Evolutionary conservation across 169 alveolate species (phyloP).

Genomic region (Besnoitia besnoiti): DNA sequence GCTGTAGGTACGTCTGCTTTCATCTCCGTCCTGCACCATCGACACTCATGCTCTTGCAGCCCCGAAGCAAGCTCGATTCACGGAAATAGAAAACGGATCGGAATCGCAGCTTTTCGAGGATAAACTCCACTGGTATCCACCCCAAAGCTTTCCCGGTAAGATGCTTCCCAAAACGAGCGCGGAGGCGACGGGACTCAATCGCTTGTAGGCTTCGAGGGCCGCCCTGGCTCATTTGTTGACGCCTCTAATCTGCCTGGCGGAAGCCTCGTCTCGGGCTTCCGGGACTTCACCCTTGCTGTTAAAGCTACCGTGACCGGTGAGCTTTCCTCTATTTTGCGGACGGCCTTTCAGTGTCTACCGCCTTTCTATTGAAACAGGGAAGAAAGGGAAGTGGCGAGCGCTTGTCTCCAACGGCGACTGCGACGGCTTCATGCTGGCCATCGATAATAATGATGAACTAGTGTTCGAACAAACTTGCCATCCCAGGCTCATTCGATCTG

Average conservation of each 20-base stretch:
- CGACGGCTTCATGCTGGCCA: constrained; percentile 82
- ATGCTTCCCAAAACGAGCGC: neutral
- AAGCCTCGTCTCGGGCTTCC: constrained; percentile 61
- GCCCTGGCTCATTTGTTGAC: constrained; percentile 73
- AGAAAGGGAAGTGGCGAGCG: constrained; percentile 72
- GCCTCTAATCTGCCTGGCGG: constrained; percentile 73
- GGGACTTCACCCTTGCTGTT: constrained; percentile 73
- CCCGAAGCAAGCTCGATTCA: neutral
- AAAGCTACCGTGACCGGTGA: constrained; percentile 73
- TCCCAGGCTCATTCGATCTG: constrained; percentile 51
- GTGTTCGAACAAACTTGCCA: constrained; percentile 80
- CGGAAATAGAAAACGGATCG: neutral
- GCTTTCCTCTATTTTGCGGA: constrained; percentile 16
- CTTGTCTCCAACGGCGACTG: constrained; percentile 79
- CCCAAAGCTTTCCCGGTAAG: neutral
- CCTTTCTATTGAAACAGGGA: neutral
- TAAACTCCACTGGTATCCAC: constrained; percentile 67
- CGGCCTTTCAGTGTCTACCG: neutral
- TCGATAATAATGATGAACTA: constrained; percentile 81
- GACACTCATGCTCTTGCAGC: neutral
- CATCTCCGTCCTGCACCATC: no score
- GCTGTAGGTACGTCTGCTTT: neutral
- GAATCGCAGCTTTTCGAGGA: constrained; percentile 44
- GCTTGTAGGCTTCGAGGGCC: constrained; percentile 76
- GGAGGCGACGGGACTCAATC: neutral